phyloP scores from a whole-genome alignment of 495 filamentous ascomycete species.

The Staphylotrichum longicolle region DNA sequence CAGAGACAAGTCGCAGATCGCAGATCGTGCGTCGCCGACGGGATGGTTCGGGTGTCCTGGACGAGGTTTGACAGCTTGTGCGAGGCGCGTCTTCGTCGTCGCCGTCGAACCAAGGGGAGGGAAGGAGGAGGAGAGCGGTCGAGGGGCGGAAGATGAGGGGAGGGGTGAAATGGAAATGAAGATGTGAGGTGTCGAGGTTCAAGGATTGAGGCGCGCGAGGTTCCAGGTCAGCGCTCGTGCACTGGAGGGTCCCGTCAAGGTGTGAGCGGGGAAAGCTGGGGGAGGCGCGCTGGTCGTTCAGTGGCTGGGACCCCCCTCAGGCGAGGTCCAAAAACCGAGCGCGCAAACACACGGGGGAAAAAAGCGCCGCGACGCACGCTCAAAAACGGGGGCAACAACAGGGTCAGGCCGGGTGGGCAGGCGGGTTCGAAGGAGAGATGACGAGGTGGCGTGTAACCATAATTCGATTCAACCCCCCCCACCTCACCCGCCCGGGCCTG shows the following conservation, averaged over 20 bases:
- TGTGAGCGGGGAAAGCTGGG: conserved; percentile 29
- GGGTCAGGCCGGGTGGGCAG: no score
- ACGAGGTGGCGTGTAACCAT: no score
- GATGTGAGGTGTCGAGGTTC: conserved; percentile 24
- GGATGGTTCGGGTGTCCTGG: conserved; percentile 9
- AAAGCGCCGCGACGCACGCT: no score
- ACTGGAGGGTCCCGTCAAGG: conserved; percentile 17
- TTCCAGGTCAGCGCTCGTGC: conserved; percentile 27
- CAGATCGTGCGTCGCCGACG: conserved; percentile 18
- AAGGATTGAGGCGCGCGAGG: conserved; percentile 28
- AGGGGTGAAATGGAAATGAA: conserved; percentile 29
- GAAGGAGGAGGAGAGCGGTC: conserved; percentile 20
- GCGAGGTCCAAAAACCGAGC: no score
- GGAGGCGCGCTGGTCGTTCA: conserved; percentile 27
- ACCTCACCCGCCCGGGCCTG: no score
- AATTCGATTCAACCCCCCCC: no score
- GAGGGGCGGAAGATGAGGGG: conserved; percentile 20
- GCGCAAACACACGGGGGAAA: no score
- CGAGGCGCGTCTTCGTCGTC: conserved; percentile 19
- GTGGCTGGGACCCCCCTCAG: conserved; percentile 30
- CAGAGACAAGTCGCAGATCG: conserved; percentile 12
- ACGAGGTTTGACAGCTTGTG: conserved; percentile 8
- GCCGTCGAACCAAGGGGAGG: conserved; percentile 18
- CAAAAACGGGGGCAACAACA: no score
- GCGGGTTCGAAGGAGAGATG: no score